Evolutionary conservation across 1,284 basidiomycete species (phyloP), one percentile per base, ranked within the genome.

Genomic region (Nidula niveotomentosa): DNA sequence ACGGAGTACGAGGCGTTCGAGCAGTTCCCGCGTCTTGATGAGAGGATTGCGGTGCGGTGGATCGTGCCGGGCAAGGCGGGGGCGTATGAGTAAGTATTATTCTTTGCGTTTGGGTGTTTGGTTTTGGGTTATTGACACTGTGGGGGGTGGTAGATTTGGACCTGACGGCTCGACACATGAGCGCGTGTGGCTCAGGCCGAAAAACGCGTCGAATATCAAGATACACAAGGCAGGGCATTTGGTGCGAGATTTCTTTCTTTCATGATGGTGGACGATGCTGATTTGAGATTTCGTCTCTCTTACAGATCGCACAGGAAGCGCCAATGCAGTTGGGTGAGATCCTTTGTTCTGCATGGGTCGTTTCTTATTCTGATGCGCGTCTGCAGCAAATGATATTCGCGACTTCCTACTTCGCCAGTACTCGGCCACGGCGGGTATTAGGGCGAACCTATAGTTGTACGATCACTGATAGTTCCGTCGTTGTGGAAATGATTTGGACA

Each of bases 221-320:
- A 77, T 90, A 51, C 60, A 68, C 8, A 73, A 65, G 39, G 78
- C 81, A 35, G 82, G 84, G 0, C 88, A 90, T 76, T 67, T 90
- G 58, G 84, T 87, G 57, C 49, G 78, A 67, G 49, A 13, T 8
- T 23, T 12, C 47, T 51, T 23, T 36, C 36, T 34, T 17, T 36
- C 17, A 2, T 33, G 23, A n/a, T n/a, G 17, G 30, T 34, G 44
- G 37, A 15, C 47, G n/a, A 47, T 51, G 8, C 47, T 13, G 39
- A 12, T 41, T 48, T 48, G 9, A 48, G 18, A 33, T 10, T 10
- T 30, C 34, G 1, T 6, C 2, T 36, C 52, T 13, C 18, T 12
- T 49, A 15, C 48, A 80, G 74, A 75, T 81, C 43, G 67, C 71
- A 1, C 80, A 81, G 39, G 79, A 80, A 56, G 69, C 69, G 17